phyloP scores from a whole-genome alignment of 495 filamentous ascomycete species.

The Trichoderma virens region DNA sequence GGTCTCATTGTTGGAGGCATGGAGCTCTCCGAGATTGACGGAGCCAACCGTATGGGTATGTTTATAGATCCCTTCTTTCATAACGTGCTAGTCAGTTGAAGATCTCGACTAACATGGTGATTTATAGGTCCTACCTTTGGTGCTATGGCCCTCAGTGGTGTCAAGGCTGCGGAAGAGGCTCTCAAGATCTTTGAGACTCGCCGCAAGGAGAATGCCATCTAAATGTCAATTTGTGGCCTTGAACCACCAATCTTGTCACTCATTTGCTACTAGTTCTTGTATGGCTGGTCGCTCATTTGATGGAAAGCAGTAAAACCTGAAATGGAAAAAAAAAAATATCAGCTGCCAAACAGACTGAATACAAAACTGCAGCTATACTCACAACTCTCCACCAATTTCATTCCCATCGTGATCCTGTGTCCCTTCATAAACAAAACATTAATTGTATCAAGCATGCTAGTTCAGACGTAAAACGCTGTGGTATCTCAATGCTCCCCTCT shows the following conservation, averaged over 20 bases:
- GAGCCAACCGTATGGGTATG: constrained; percentile 73
- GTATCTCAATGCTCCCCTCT: neutral
- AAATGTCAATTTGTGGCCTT: neutral
- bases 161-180: constrained; percentile 83
- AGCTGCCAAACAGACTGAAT: neutral
- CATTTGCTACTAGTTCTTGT: neutral
- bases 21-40: constrained; percentile 86
- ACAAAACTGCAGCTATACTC: neutral
- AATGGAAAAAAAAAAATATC: neutral
- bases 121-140: constrained; percentile 50
- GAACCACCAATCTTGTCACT: too few species aligned
- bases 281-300: constrained; percentile 1
- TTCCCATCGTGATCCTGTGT: neutral
- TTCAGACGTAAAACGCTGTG: neutral
- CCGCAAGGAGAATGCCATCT: constrained; percentile 32
- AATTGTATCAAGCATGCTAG: too few species aligned
- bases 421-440: too few species aligned
- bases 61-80: neutral
- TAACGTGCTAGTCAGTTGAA: constrained; percentile 11
- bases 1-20: constrained; percentile 89
- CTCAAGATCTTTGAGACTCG: constrained; percentile 68
- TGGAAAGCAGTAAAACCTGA: neutral
- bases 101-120: neutral
- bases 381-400: neutral
- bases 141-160: constrained; percentile 75